Evolutionary conservation across 495 filamentous ascomycete species (phyloP), one percentile per base, ranked within the genome.

Genomic region (Penicillium antarcticum): DNA sequence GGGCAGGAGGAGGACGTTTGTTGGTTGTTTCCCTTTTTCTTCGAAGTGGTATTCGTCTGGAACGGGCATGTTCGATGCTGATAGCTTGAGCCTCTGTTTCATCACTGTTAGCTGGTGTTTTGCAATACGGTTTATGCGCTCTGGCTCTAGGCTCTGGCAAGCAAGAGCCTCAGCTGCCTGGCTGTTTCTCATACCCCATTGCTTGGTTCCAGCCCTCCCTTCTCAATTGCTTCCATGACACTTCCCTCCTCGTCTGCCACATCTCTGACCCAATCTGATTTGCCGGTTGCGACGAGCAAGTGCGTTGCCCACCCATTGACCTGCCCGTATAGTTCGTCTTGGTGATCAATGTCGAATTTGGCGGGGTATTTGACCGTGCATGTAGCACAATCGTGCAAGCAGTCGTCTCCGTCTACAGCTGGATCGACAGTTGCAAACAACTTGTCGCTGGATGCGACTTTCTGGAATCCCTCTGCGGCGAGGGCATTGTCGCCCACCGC

Each of bases 251-350:
- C 94, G 58, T 97, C 88, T 38, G 82, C 85, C 12, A 97, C 88
- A 71, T 96, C 87, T 41, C 88, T 71, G 57, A 92, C 85, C 94
- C 94, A 98, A 71, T 98, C 95, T 18, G 85, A 84, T 75, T 97
- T 95, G 35, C 91, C 91, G 2, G 94, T 98, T 10, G 92, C 94
- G 14, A 98, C 90, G 34, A 98, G 77, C 48, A 95, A 61, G 67
- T 98, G 94, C 14, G 89, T 92, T 45, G 82, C 82, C 87, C 90
- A 98, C 9, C 86, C 89, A 54, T 94, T 91, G 33, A 97, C 81
- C 39, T 87, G 76, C 3, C 94, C 94, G 63, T 94, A 97, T 24
- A 98, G 70, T 61, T 87, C 75, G 51, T 94, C 88, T 18, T 78
- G 71, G 60, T 87, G 81, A 48, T 97, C 89, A 43, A 96, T 82